Base-by-base conservation (phyloP, 768 basidiomycete species). In the Tricholoma saponaceum region DNA sequence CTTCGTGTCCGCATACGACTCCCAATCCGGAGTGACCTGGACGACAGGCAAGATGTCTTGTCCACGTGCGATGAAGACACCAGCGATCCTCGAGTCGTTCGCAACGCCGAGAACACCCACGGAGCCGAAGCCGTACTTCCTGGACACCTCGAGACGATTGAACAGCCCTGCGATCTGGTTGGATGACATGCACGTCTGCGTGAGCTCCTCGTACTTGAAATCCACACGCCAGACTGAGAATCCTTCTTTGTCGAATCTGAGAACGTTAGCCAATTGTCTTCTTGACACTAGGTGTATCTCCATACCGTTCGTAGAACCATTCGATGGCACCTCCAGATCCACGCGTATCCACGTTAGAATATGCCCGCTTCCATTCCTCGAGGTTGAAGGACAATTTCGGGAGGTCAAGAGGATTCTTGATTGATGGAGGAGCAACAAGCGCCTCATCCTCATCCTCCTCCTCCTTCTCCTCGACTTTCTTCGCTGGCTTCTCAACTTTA, bases 341-440 rank as follows among this genome's bases (percentile, higher is more conserved):
- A n/a, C n/a, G n/a, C n/a, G n/a, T n/a, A n/a, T n/a, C n/a, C n/a
- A n/a, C n/a, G n/a, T n/a, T n/a, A n/a, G n/a, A n/a, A n/a, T n/a
- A n/a, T n/a, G n/a, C n/a, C n/a, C n/a, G n/a, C n/a, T n/a, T 98
- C 94, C 93, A 97, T 75, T 97, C 94, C 73, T 96, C 90, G 56
- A 94, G 84, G 78, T 93, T 93, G 74, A 92, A 85, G 5, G 82
- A 76, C 9, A 90, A 89, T 74, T 92, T 95, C 64, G 94, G 93
- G 37, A 98, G 84, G 62, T 97, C 96, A 54, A 96, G 86, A 23
- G 96, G 96, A 82, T 97, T 96, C 84, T 95, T 95, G 57, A 75
- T 82, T 72, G 96, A 96, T 63, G 95, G 92, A 74, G 90, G 92
- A 74, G 90, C 93, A 51, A 83, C 84, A 23, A 88, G 86, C 25